Conservation (phyloP, 23 red algal species). For the Cyanidium caldarium region DNA sequence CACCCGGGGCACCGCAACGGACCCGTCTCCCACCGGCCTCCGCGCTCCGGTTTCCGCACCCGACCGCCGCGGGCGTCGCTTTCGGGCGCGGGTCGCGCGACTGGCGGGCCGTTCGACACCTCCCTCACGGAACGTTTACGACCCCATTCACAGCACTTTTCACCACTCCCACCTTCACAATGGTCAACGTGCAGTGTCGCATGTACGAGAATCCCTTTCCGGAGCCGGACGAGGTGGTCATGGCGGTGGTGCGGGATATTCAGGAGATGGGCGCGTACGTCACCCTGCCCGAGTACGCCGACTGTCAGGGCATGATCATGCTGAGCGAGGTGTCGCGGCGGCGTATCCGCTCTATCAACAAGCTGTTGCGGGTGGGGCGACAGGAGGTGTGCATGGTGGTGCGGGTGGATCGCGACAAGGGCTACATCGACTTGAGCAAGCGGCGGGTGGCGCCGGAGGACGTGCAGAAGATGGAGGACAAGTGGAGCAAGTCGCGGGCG, state of each 20-base stretch:
- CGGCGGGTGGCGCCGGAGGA: slow-evolving; percentile 84
- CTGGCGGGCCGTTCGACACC: too few species aligned
- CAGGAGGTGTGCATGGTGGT: slow-evolving; percentile 84
- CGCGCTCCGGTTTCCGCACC: too few species aligned
- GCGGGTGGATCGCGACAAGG: slow-evolving; percentile 93
- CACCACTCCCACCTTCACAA: slow-evolving; percentile 1
- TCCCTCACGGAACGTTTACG: too few species aligned
- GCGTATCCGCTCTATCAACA: slow-evolving; percentile 96
- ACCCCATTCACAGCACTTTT: too few species aligned
- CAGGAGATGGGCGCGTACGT: slow-evolving; percentile 99
- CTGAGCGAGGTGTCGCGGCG: slow-evolving; percentile 93
- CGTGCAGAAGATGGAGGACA: slow-evolving; percentile 85
- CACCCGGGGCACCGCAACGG: too few species aligned
- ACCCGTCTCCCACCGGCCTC: too few species aligned
- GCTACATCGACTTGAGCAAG: slow-evolving; percentile 99
- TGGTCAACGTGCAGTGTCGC: slow-evolving; percentile 89
- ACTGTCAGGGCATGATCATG: slow-evolving; percentile 99
- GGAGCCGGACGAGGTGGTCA: slow-evolving; percentile 92
- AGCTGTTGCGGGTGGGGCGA: slow-evolving; percentile 74
- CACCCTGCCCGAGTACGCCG: slow-evolving; percentile 92
- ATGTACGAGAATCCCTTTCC: slow-evolving; percentile 99
- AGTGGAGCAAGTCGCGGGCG: slow-evolving; percentile 91
- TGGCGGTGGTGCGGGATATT: slow-evolving; percentile 94
- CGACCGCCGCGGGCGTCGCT: too few species aligned
- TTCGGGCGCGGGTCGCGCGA: too few species aligned